Percentiles rank a stretch among this genome's conserved stretches.
Evolutionary conservation across 257 asterid species (phyloP).

Genomic region (Nicotiana sylvestris): DNA sequence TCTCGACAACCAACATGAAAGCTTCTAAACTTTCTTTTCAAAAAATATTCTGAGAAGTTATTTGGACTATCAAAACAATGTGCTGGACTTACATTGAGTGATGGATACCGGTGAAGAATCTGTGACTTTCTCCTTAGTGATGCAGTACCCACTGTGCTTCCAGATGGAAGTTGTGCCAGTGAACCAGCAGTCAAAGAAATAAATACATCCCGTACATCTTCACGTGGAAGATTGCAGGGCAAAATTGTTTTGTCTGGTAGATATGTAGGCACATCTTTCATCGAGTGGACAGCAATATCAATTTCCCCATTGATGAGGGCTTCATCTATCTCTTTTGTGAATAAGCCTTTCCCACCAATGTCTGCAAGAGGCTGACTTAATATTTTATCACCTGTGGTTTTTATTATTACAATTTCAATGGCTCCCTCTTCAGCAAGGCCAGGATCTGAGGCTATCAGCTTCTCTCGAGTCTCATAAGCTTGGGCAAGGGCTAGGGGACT

Average conservation of each 20-base stretch:
- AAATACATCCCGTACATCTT: constrained; percentile 93
- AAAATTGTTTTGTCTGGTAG: constrained; percentile 68
- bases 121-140: constrained; percentile 93
- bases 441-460: constrained; percentile 63
- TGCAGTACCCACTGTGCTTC: constrained; percentile 84
- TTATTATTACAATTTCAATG: constrained; percentile 68
- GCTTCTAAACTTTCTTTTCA: neutral
- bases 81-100: constrained; percentile 44
- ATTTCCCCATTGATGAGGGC: constrained; percentile 78
- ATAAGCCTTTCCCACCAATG: constrained; percentile 94
- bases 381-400: constrained; percentile 89
- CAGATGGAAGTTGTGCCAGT: constrained; percentile 75
- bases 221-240: constrained; percentile 95
- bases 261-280: constrained; percentile 97
- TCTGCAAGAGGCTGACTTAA: constrained; percentile 90
- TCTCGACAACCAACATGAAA: neutral
- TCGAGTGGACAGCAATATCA: constrained; percentile 92
- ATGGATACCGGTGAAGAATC: constrained; percentile 73
- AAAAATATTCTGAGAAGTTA: neutral
- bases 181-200: constrained; percentile 72
- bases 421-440: constrained; percentile 89
- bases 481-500: constrained; percentile 97
- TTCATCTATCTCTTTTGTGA: constrained; percentile 93
- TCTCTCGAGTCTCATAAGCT: constrained; percentile 84
- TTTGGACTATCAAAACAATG: neutral